Conservation (phyloP, 345 rosid species). For the Mangifera indica region DNA sequence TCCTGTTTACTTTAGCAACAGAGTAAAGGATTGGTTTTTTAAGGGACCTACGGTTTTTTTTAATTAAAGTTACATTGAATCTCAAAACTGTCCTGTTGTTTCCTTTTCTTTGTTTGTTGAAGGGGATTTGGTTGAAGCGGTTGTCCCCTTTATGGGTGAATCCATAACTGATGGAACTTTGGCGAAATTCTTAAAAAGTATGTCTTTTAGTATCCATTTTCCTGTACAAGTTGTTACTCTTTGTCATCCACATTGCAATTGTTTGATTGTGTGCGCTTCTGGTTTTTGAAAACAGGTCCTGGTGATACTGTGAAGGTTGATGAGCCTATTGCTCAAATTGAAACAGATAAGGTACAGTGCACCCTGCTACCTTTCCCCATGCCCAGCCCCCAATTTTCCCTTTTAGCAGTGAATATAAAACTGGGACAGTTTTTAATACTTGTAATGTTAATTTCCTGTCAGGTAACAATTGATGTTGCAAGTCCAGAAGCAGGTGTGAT, state of each 20-base stretch:
- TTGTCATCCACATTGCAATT: not conserved
- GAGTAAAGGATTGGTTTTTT: not conserved
- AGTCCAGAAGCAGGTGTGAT: conserved; percentile 88
- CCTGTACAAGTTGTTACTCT: not conserved
- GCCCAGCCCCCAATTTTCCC: not conserved
- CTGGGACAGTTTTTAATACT: not conserved
- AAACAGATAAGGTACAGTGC: conserved; percentile 80
- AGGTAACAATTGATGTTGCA: conserved; percentile 56
- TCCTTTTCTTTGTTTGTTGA: conserved; percentile 25
- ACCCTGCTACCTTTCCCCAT: not conserved
- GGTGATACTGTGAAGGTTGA: conserved; percentile 87
- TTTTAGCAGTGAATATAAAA: not conserved
- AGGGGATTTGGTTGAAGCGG: conserved; percentile 72
- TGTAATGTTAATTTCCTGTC: conserved; percentile 16
- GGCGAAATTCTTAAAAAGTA: conserved; percentile 73
- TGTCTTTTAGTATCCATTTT: conserved; percentile 22
- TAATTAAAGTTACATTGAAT: not conserved
- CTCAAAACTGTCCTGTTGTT: not conserved
- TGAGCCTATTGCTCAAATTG: conserved; percentile 93
- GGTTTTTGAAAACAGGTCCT: conserved; percentile 54
- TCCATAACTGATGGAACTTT: conserved; percentile 85
- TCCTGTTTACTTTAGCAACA: not conserved
- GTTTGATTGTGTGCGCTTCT: conserved; percentile 5
- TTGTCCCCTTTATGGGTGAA: conserved; percentile 93
- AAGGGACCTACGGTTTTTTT: not conserved